A percentile compares a stretch with the other conserved stretches of the same genome.
Conservation (phyloP, 805 yeast species). For the Hanseniaspora valbyensis region DNA sequence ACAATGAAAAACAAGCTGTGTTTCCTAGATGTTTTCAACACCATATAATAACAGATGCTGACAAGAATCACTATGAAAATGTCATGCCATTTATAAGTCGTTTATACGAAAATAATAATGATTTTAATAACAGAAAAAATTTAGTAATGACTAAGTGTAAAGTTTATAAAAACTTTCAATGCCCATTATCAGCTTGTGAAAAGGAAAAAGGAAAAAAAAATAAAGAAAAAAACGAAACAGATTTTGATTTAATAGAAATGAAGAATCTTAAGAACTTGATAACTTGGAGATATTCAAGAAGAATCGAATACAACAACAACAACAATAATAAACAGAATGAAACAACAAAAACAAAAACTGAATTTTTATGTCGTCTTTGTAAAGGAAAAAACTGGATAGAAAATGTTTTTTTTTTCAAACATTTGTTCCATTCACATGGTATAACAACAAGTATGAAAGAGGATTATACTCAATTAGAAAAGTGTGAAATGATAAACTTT, state of each 20-base stretch:
- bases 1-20: constrained; percentile 5
- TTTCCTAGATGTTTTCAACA: constrained; percentile 22
- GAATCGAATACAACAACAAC: background rate
- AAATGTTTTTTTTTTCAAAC: constrained; percentile 17
- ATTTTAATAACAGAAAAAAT: too few relatives aligned
- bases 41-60: constrained; percentile 19
- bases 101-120: background rate
- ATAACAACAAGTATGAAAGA: constrained; percentile 17
- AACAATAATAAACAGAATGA: background rate
- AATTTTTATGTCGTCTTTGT: constrained; percentile 21
- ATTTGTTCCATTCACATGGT: constrained; percentile 23
- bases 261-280: constrained; percentile 16
- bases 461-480: background rate
- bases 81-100: background rate
- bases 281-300: constrained; percentile 14
- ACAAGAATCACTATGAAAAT: constrained; percentile 15
- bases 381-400: constrained; percentile 22
- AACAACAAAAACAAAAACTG: too few relatives aligned
- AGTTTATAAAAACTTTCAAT: constrained; percentile 19
- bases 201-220: background rate
- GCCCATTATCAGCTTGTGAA: constrained; percentile 18
- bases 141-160: constrained; percentile 14
- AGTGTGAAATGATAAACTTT: background rate
- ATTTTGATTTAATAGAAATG: background rate
- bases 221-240: background rate